phyloP scores from a whole-genome alignment of 108 stramenopile species.

The Aureococcus anophagefferens region DNA sequence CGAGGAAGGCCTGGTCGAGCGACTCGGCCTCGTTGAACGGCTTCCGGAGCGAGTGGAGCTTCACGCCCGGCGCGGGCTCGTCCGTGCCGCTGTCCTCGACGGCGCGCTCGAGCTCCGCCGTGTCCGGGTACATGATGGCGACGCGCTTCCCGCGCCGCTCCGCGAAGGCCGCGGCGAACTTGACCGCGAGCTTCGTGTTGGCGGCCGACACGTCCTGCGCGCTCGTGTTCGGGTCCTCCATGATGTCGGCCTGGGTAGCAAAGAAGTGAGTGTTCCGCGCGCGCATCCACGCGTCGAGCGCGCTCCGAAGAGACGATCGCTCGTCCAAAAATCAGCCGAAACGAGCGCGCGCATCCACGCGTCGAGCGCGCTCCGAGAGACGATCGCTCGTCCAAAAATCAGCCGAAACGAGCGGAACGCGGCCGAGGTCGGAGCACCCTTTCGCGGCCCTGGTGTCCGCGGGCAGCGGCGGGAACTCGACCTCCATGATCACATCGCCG shows the following conservation, averaged over 20 bases:
- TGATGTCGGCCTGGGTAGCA: no score
- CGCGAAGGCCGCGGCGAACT: slow-evolving; percentile 62
- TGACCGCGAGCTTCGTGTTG: slow-evolving; percentile 74
- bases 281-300: neutral
- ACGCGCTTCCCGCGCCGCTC: slow-evolving; percentile 41
- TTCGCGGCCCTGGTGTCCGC: neutral
- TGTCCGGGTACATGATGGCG: slow-evolving; percentile 68
- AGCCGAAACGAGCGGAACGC: no score
- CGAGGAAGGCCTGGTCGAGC: slow-evolving; percentile 70
- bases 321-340: no score
- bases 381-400: no score
- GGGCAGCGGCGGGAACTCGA: slow-evolving; percentile 49
- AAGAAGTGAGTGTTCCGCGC: neutral
- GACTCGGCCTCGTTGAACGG: slow-evolving; percentile 1
- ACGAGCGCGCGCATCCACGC: no score
- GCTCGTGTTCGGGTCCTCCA: neutral
- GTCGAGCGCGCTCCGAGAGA: no score
- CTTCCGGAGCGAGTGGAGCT: slow-evolving; percentile 42
- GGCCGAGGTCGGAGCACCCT: neutral
- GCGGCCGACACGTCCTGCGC: slow-evolving; percentile 23
- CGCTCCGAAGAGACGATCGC: neutral
- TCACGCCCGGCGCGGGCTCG: slow-evolving; percentile 53
- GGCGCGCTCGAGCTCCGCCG: slow-evolving; percentile 59
- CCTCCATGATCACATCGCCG: slow-evolving; percentile 68
- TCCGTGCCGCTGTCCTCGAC: slow-evolving; percentile 37